Base-by-base conservation (phyloP, 768 basidiomycete genomes). In the Boletus reticulatus region DNA sequence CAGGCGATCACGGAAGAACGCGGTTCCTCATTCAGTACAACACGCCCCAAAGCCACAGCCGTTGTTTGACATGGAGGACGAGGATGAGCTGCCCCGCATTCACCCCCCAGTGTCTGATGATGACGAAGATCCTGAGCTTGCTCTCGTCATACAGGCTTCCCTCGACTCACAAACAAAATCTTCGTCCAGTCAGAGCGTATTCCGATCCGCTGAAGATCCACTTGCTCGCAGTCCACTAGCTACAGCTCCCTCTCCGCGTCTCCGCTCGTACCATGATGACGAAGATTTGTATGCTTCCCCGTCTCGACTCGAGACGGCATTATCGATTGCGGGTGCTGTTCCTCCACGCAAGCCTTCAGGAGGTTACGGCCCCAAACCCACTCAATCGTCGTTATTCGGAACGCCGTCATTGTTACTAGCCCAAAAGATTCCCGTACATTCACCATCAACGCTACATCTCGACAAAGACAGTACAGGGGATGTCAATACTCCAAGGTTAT, bases 271-370 rank as follows among this genome's bases (percentile, higher is more conserved):
- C 29, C 58, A 67, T 43, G 72, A 74, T 14, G 76, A 77, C 34
- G 78, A 81, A 9, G 80, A 84, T 48, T 69, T 82, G 19, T 78
- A 78, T 22, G 72, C 78, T 32, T 78, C 79, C 3, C 84, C 80
- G 1, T 77, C 78, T 20, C 77, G 84, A 19, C 71, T 89, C n/a
- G 84, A 85, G 61, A 87, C 86, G 2, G 84, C 80, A 1, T 69
- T 90, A 29, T 79, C 87, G 11, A 83, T 90, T 42, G 89, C 82
- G 17, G 84, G 84, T 50, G 78, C 85, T 9, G 77, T 78, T 6
- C 75, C 76, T 14, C 68, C 70, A 11, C 69, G 61, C 44, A 64
- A 38, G 29, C 27, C 54, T 11, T 51, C 65, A 1, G 60, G 60
- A 41, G 52, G 24, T 31, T 53, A 56, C 43, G 19, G 49, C 22